Evolutionary conservation across 1,139 yeast species (phyloP), one percentile per base, ranked within the genome.

Genomic region (Yamadazyma epiphylla): DNA sequence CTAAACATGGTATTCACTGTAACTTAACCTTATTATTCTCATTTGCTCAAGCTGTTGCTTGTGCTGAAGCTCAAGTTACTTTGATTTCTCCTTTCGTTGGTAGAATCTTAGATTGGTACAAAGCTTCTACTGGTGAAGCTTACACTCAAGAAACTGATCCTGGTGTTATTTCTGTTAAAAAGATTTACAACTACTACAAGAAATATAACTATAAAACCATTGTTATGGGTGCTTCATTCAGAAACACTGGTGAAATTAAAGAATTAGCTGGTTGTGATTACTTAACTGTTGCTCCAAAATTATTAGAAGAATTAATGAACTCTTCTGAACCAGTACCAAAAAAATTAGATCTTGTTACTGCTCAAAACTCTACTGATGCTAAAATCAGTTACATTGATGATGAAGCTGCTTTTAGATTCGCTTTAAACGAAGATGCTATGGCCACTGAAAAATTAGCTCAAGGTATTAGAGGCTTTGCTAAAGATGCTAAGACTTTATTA

Each of bases 191-290:
- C 84, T 91, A 91, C 82, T 91, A 91, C 85, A 91, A 91, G 81
- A 91, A 91, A 74, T 87, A 64, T 66, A 94, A 82, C 49, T 91
- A 91, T 80, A 75, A 91, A 55, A 91, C 98, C 65, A 89, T 91
- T 61, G 98, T 91, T 57, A 91, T 91, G 98, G 99, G 98, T 67
- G 99, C 99, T 42, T 89, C 97, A 38, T 91, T 91, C 89, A 89
- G 99, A 81, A 94, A 89, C 76, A 69, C 74, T 45, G 96, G 94
- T 48, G 98, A 91, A 73, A 88, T 91, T 70, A 84, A 82, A 69
- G 95, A 94, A 49, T 77, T 91, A 53, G 97, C 98, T 43, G 99
- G 98, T 64, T 84, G 87, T 59, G 99, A 91, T 64, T 94, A 69
- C 78, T 76, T 91, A 70, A 91, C 99, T 58, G 89, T 91, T 55